Base-by-base conservation (phyloP, 176 grass and related monocot genomes). In the Ananas comosus region DNA sequence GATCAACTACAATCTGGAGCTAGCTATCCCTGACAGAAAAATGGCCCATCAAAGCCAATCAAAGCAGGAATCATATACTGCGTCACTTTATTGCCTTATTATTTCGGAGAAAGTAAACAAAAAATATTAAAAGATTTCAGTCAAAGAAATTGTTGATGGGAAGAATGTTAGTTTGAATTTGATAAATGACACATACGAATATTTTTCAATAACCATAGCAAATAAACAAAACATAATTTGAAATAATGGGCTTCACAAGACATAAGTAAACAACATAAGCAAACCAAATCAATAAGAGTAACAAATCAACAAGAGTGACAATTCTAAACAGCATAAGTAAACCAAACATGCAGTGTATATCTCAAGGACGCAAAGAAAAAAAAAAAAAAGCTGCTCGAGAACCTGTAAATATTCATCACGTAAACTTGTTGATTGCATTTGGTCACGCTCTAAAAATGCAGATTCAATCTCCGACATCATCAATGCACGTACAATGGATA, bases 381-480 rank as follows among this genome's bases (percentile, higher is more conserved):
- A 42, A 42, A 42, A 42, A 42, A 42, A 42, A 42, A 42, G 29
- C 4, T 42, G 33, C 33, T 42, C 4, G 33, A 42, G 59, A 69
- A 97, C 94, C 84, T 97, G 94, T 74, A 93, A 79, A 82, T 83
- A 97, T 63, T 97, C 94, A 51, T 97, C 94, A 49, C 82, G 79
- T 54, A 97, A 76, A 76, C 61, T 93, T 61, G 94, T 93, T 12
- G 94, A 97, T 69, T 97, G 89, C 94, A 93, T 97, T 85, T 97
- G 94, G 68, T 97, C 94, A 29, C 94, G 86, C 71, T 97, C 94
- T 81, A 97, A 74, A 86, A 88, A 97, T 67, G 86, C 94, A 79
- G 94, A 97, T 57, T 99, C 94, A 16, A 99, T 99, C 68, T 99
- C 94, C 72, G 94, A 99, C 89, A 90, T 93, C 94, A 99, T 92